phyloP scores from a whole-genome alignment of 192 early-diverging fungal genomes.

The Allomyces macrogynus region DNA sequence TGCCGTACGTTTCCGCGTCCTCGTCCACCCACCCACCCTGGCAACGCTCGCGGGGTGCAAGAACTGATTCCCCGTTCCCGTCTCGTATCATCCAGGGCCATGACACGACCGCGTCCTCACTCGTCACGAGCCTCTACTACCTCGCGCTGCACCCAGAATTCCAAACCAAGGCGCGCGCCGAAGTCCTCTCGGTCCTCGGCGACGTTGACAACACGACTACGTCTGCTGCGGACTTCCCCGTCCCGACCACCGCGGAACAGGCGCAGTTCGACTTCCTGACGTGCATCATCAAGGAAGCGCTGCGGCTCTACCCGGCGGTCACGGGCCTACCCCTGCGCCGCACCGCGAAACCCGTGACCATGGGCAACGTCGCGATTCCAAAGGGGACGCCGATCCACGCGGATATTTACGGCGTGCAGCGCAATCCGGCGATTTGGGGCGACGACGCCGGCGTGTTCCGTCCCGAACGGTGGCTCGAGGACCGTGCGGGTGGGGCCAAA shows the following conservation, averaged over 20 bases:
- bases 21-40: not conserved
- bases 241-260: not conserved
- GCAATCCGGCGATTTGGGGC: slow-evolving; percentile 17
- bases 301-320: not conserved
- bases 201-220: not conserved
- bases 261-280: not conserved
- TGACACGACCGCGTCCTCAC: not conserved
- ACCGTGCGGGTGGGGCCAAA: slow-evolving; percentile 1
- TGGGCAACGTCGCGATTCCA: slow-evolving; percentile 17
- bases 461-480: slow-evolving; percentile 25
- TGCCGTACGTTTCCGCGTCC: not conserved
- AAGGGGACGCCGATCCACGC: slow-evolving; percentile 15
- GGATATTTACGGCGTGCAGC: slow-evolving; percentile 18
- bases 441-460: slow-evolving; percentile 19
- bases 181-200: not conserved
- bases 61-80: too few relatives aligned
- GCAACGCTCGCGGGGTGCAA: not conserved
- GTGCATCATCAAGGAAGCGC: not conserved
- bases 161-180: not conserved
- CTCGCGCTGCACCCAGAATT: not conserved
- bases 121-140: not conserved
- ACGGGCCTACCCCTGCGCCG: not conserved
- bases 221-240: not conserved
- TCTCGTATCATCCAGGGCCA: not conserved
- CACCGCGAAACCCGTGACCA: not conserved